Evolutionary conservation across 345 rosid species (phyloP).

Genomic region (Pelargonium nanum): DNA sequence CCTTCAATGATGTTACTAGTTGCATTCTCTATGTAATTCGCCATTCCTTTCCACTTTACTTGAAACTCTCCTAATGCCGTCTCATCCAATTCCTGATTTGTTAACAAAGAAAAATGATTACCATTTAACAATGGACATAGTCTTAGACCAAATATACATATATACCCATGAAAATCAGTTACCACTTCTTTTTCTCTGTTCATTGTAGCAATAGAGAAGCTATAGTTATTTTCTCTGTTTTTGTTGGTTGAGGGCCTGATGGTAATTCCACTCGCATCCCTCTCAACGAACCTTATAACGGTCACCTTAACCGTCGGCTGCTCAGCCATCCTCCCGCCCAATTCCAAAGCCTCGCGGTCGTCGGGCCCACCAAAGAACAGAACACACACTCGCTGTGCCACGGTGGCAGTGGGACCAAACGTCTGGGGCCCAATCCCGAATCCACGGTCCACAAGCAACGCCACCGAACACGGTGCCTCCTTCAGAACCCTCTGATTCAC

Average conservation of each 20-base stretch:
- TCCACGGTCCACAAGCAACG: slow-evolving; percentile 73
- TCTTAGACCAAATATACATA: too few relatives aligned
- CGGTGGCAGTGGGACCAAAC: slow-evolving; percentile 10
- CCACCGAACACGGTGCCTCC: slow-evolving; percentile 67
- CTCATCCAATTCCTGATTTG: slow-evolving; percentile 48
- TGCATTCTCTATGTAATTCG: slow-evolving; percentile 38
- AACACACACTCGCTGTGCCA: slow-evolving; percentile 41
- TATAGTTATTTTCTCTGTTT: slow-evolving; percentile 31
- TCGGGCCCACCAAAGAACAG: slow-evolving; percentile 77
- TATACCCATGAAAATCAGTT: not conserved
- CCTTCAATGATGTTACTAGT: slow-evolving; percentile 35
- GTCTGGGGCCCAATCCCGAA: slow-evolving; percentile 34
- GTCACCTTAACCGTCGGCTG: slow-evolving; percentile 54
- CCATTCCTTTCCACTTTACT: slow-evolving; percentile 33
- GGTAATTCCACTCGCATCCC: slow-evolving; percentile 19
- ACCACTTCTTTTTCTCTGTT: slow-evolving; percentile 45
- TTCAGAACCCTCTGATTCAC: slow-evolving; percentile 64
- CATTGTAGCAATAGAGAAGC: slow-evolving; percentile 42
- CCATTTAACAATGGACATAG: too few relatives aligned
- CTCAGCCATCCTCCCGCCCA: slow-evolving; percentile 68
- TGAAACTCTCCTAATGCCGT: slow-evolving; percentile 33
- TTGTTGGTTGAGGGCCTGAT: slow-evolving; percentile 32
- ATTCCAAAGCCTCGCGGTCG: slow-evolving; percentile 64
- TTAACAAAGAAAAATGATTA: too few relatives aligned
- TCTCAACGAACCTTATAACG: slow-evolving; percentile 37